Evolutionary conservation across 352 stramenopile genomes (phyloP), one percentile per base, ranked within the genome.

Genomic region (Pythium aristosporum): DNA sequence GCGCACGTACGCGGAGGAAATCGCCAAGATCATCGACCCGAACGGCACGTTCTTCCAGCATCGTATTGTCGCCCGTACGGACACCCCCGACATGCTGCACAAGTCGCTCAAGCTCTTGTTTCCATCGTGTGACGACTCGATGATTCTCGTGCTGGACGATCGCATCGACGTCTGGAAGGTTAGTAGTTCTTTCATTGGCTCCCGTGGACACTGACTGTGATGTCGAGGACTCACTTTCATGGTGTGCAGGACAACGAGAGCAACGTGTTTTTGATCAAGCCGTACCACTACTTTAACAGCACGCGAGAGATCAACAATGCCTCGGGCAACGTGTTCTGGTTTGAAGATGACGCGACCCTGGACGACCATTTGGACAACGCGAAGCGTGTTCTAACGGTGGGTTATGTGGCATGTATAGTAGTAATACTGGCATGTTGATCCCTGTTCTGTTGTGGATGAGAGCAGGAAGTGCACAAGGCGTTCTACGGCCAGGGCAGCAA

Each of bases 1-100:
- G 21, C 78, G 94, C 20, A 69, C 92, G 43, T 99, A 99, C 75
- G 96, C 96, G 1, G 92, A 98, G 70, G 77, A 96, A 63, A 96
- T 99, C 61, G 88, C 92, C 25, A 86, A 95, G 37, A 92, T 98
- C 61, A 94, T 99, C 49, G 89, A 97, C 53, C 85, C 87, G 7
- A 70, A 89, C 16, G 77, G 79, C 63, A 77, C 62, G 13, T 86
- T 91, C 58, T 97, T 97, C 67, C 86, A 88, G 59, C 82, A 92
- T 49, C 87, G 89, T 49, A 95, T 97, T 54, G 83, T 97, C 23
- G 82, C 89, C 20, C 84, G 89, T 25, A 96, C 85, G 0, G 89
- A 97, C 52, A 94, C 84, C 5, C 85, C 87, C 0, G 86, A 96
- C 39, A 92, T 95, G 81, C 68, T 77, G 32, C 86, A 95, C 75